phyloP scores from a whole-genome alignment of 2,329 filamentous ascomycete genomes.

The Claviceps purpurea region DNA sequence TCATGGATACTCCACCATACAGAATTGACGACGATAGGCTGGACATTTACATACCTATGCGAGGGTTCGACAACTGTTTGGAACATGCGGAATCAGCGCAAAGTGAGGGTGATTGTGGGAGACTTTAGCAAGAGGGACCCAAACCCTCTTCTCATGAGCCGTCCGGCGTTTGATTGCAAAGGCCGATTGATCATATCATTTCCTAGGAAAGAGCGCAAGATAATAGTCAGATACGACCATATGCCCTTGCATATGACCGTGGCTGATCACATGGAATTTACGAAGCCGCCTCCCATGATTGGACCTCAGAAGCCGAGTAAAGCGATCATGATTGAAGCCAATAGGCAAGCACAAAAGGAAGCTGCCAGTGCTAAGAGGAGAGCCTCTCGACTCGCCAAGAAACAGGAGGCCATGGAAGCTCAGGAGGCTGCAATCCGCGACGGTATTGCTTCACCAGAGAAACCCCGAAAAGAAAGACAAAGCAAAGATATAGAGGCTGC shows the following conservation, averaged over 20 bases:
- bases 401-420: slow-evolving; percentile 17
- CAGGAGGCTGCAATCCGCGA: background rate
- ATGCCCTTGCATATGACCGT: slow-evolving; percentile 44
- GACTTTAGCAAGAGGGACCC: slow-evolving; percentile 35
- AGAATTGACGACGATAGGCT: slow-evolving; percentile 32
- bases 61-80: slow-evolving; percentile 38
- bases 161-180: slow-evolving; percentile 47
- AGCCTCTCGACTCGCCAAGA: slow-evolving; percentile 13
- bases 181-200: slow-evolving; percentile 38
- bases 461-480: slow-evolving; percentile 15
- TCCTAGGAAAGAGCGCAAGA: slow-evolving; percentile 29
- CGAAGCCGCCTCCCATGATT: slow-evolving; percentile 29
- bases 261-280: slow-evolving; percentile 31
- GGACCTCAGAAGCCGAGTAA: slow-evolving; percentile 13
- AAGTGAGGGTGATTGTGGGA: slow-evolving; percentile 28
- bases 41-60: slow-evolving; percentile 41
- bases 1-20: slow-evolving; percentile 34
- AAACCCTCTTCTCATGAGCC: slow-evolving; percentile 29
- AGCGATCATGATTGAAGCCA: background rate
- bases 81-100: slow-evolving; percentile 31
- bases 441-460: slow-evolving; percentile 6
- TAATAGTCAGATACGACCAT: slow-evolving; percentile 42
- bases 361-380: slow-evolving; percentile 12
- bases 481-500: slow-evolving; percentile 9
- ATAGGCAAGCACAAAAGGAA: slow-evolving; percentile 14